Percentiles rank a stretch among this genome's conserved stretches.
phyloP scores from a whole-genome alignment of 768 basidiomycete genomes.

The Calocybe gangraenosa region DNA sequence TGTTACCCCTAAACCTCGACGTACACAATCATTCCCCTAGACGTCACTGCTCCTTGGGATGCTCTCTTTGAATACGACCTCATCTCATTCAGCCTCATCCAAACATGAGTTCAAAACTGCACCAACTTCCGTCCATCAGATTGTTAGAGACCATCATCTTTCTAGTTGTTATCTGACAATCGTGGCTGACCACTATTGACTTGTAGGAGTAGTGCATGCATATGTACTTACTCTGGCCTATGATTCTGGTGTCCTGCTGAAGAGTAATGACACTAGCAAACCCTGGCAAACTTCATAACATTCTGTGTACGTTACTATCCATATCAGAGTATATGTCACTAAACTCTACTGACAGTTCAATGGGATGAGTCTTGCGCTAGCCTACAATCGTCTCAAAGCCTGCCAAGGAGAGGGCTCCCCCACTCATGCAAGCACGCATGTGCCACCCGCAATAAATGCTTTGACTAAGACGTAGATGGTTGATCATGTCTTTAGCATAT shows the following conservation, averaged over 20 bases:
- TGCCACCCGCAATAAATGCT: not conserved
- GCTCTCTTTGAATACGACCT: slow-evolving; percentile 46
- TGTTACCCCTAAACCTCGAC: too few species aligned
- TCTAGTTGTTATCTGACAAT: not conserved
- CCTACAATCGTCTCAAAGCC: slow-evolving; percentile 25
- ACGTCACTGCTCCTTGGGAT: slow-evolving; percentile 41
- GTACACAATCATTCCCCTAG: slow-evolving; percentile 17
- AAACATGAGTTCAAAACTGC: slow-evolving; percentile 24
- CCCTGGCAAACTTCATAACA: slow-evolving; percentile 42
- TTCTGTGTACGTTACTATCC: slow-evolving; percentile 25
- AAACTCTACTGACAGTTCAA: slow-evolving; percentile 18
- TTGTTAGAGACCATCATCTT: slow-evolving; percentile 38
- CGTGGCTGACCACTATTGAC: not conserved
- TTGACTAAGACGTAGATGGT: not conserved
- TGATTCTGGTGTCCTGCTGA: not conserved
- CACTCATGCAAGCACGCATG: slow-evolving; percentile 46
- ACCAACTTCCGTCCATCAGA: slow-evolving; percentile 36
- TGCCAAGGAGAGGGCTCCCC: slow-evolving; percentile 41
- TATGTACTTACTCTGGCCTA: slow-evolving; percentile 23
- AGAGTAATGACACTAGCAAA: slow-evolving; percentile 52
- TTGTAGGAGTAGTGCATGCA: slow-evolving; percentile 51
- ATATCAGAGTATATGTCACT: not conserved
- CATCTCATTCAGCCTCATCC: slow-evolving; percentile 41
- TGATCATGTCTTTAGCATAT: slow-evolving; percentile 29
- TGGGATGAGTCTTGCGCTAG: slow-evolving; percentile 16